A percentile compares a stretch with the other conserved stretches of the same genome.
phyloP scores from a whole-genome alignment of 257 asterid genomes.

The Linderniella brevidens region DNA sequence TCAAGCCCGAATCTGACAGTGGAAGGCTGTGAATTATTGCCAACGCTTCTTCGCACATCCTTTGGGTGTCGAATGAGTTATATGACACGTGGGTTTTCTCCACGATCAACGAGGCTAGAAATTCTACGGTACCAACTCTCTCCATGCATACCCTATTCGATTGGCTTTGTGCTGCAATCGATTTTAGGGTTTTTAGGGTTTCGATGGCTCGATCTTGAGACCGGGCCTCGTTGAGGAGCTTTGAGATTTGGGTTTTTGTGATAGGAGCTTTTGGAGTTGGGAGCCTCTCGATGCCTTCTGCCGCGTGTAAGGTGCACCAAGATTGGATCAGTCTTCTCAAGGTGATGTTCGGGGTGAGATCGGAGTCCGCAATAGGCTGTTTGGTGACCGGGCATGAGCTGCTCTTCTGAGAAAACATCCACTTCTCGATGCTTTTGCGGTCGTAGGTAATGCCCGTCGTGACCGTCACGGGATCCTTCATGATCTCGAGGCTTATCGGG shows the following conservation, averaged over 20 bases:
- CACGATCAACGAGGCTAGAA: constrained; percentile 17
- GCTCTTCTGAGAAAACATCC: constrained; percentile 36
- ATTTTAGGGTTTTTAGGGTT: constrained; percentile 26
- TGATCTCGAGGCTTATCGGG: constrained; percentile 70
- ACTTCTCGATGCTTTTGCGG: constrained; percentile 45
- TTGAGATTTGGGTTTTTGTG: constrained; percentile 23
- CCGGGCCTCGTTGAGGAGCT: constrained; percentile 19
- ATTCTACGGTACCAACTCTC: constrained; percentile 25
- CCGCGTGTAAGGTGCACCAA: constrained; percentile 58
- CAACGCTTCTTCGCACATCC: constrained; percentile 22
- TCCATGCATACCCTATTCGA: constrained; percentile 15
- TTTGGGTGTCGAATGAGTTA: constrained; percentile 11
- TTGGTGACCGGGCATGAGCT: constrained; percentile 52
- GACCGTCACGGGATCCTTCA: constrained; percentile 64
- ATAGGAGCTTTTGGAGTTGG: constrained; percentile 52
- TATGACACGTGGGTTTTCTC: background rate
- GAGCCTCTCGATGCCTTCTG: constrained; percentile 34
- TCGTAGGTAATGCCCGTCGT: constrained; percentile 73
- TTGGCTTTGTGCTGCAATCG: constrained; percentile 20
- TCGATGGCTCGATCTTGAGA: constrained; percentile 18
- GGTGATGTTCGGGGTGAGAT: constrained; percentile 54
- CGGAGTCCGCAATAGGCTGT: constrained; percentile 25
- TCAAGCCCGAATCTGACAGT: constrained; percentile 23
- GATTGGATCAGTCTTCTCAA: constrained; percentile 56
- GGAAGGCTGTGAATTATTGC: constrained; percentile 26